Conservation (phyloP, 306 rosid genomes). For the Chamaecrista fasciculata region DNA sequence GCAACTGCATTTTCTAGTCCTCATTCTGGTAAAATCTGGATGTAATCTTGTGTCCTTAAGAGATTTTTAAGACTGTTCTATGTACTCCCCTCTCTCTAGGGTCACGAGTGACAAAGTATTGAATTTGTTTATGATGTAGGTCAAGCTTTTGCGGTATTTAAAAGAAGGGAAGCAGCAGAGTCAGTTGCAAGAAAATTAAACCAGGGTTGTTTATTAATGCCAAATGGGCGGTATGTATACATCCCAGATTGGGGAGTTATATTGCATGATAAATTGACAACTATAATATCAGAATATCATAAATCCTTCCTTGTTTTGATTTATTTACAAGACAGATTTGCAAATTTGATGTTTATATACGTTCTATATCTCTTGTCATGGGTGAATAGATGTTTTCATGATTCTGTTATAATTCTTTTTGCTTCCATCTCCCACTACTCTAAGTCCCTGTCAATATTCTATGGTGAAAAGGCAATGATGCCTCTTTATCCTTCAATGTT, state of each 20-base stretch:
- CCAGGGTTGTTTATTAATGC: slow-evolving; percentile 61
- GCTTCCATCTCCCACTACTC: too few relatives aligned
- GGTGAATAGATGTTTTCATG: not conserved
- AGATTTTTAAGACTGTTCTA: not conserved
- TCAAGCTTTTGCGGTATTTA: slow-evolving; percentile 77
- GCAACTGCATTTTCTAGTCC: slow-evolving; percentile 59
- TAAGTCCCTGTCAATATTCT: too few relatives aligned
- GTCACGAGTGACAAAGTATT: slow-evolving; percentile 10
- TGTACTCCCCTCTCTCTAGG: not conserved
- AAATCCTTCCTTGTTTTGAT: not conserved
- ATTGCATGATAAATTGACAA: not conserved
- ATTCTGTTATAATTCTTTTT: not conserved
- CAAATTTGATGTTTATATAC: not conserved
- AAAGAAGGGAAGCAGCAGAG: slow-evolving; percentile 62
- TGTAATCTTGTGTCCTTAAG: not conserved
- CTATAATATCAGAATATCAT: slow-evolving; percentile 7
- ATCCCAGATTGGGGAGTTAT: not conserved
- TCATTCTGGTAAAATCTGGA: slow-evolving; percentile 56
- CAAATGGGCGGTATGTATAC: slow-evolving; percentile 78
- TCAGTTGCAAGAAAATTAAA: slow-evolving; percentile 51
- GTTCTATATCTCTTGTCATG: not conserved
- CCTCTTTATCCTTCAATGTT: not conserved
- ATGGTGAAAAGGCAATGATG: not conserved
- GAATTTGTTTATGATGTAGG: slow-evolving; percentile 49
- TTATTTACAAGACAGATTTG: not conserved